Conservation (phyloP, 1,139 yeast species). For the Scheffersomyces cryptocercus region DNA sequence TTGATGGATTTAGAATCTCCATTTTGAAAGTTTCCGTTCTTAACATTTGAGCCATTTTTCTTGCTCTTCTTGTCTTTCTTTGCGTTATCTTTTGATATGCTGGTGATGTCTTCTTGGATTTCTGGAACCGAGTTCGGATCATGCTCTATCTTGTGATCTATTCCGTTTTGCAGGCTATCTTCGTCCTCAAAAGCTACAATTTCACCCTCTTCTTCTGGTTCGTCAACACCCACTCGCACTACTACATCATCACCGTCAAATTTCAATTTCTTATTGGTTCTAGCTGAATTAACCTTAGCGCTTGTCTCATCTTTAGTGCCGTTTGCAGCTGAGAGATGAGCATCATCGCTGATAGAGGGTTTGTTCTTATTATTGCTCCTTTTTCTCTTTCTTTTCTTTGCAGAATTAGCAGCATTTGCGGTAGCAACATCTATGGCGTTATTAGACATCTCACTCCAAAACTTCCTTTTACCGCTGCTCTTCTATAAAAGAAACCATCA, state of each 20-base stretch:
- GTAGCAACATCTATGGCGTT: not conserved
- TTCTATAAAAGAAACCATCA: no score
- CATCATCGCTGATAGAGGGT: slow-evolving; percentile 1
- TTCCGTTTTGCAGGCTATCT: not conserved
- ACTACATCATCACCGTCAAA: slow-evolving; percentile 21
- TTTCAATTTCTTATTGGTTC: slow-evolving; percentile 31
- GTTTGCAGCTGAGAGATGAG: slow-evolving; percentile 2
- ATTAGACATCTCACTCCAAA: not conserved
- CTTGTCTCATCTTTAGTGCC: slow-evolving; percentile 2
- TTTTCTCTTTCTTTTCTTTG: slow-evolving; percentile 21
- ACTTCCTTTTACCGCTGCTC: no score
- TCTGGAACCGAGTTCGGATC: not conserved
- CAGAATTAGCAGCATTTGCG: not conserved
- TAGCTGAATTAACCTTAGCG: slow-evolving; percentile 4
- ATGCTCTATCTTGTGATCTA: slow-evolving; percentile 1
- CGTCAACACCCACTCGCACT: not conserved
- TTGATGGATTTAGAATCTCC: slow-evolving; percentile 4
- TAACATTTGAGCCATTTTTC: not conserved
- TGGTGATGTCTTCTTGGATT: slow-evolving; percentile 1
- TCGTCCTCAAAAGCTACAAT: not conserved
- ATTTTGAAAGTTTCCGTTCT: not conserved
- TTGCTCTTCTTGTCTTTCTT: slow-evolving; percentile 3
- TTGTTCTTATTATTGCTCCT: slow-evolving; percentile 12
- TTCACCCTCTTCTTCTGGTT: slow-evolving; percentile 2
- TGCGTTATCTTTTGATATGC: not conserved